These are phyloP conservation scores for Solanum clarkiae DNA, from an alignment of 257 asterid genomes.

Conservation along the genomic window DNA sequence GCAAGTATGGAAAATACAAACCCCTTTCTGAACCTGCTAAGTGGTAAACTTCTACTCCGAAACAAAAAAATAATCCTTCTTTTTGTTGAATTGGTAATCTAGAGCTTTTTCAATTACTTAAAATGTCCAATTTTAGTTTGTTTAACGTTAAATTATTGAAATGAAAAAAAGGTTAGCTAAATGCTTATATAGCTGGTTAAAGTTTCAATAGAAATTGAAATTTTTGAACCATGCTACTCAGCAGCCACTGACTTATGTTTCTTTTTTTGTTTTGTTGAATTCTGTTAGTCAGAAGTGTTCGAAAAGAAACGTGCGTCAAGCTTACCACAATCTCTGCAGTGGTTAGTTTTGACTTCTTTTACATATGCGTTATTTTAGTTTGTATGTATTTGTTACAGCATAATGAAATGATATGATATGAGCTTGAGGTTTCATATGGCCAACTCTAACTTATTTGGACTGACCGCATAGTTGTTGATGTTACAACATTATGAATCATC, in stretches of 20 bases:
- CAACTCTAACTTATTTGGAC: not conserved
- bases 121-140: not conserved
- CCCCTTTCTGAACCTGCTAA: constrained; percentile 75
- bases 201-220: not conserved
- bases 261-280: not conserved
- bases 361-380: not conserved
- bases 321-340: constrained; percentile 73
- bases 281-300: constrained; percentile 68
- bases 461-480: not conserved
- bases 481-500: not conserved
- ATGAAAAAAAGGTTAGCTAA: not conserved
- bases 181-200: not conserved
- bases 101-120: not conserved
- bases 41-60: constrained; percentile 20
- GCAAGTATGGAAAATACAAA: constrained; percentile 83
- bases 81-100: not conserved
- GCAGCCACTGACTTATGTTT: not conserved
- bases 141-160: not conserved
- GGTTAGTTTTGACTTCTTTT: constrained; percentile 30
- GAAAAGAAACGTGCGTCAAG: constrained; percentile 92
- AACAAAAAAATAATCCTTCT: not conserved
- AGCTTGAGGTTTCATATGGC: not conserved
- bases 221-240: not conserved
- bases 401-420: not conserved
- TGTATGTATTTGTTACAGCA: not conserved